Evolutionary conservation across 2,329 filamentous ascomycete species (phyloP).

Genomic region (Fusarium multiceps): DNA sequence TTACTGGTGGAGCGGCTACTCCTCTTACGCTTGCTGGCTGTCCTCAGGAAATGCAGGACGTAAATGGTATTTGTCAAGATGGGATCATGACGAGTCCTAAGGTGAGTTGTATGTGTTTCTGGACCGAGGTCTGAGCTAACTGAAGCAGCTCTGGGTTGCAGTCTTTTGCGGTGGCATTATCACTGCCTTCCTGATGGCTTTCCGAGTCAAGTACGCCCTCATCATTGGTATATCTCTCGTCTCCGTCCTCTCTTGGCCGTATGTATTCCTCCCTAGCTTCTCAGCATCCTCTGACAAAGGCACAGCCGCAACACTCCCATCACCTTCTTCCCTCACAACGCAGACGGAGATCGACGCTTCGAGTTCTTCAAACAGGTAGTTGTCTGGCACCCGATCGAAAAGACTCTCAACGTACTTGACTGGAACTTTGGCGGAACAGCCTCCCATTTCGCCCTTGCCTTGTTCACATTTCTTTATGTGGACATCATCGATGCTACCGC

Average conservation of each 20-base stretch:
- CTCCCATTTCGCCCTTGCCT: slow-evolving; percentile 74
- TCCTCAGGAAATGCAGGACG: slow-evolving; percentile 63
- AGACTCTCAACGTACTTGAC: slow-evolving; percentile 71
- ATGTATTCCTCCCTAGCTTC: background rate
- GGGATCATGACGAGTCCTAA: slow-evolving; percentile 82
- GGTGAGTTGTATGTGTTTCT: slow-evolving; percentile 51
- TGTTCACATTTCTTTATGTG: slow-evolving; percentile 83
- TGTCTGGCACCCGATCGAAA: slow-evolving; percentile 75
- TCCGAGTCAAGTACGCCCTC: slow-evolving; percentile 79
- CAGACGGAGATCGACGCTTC: slow-evolving; percentile 72
- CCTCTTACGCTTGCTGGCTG: slow-evolving; percentile 84
- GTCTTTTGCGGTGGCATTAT: slow-evolving; percentile 83
- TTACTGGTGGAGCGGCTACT: slow-evolving; percentile 73
- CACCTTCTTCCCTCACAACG: slow-evolving; percentile 77
- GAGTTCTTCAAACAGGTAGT: slow-evolving; percentile 80
- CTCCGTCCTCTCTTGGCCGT: slow-evolving; percentile 80
- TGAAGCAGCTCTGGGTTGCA: slow-evolving; percentile 79
- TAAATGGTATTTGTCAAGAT: slow-evolving; percentile 61
- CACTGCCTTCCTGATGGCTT: slow-evolving; percentile 84
- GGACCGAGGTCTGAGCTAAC: slow-evolving; percentile 9
- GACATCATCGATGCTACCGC: slow-evolving; percentile 84
- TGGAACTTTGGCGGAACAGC: slow-evolving; percentile 70
- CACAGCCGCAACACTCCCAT: slow-evolving; percentile 72
- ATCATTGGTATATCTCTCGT: slow-evolving; percentile 78
- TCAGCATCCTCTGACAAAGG: background rate